Evolutionary conservation across 164 flowering plant genomes (phyloP).

Genomic region (Litsea cubeba): DNA sequence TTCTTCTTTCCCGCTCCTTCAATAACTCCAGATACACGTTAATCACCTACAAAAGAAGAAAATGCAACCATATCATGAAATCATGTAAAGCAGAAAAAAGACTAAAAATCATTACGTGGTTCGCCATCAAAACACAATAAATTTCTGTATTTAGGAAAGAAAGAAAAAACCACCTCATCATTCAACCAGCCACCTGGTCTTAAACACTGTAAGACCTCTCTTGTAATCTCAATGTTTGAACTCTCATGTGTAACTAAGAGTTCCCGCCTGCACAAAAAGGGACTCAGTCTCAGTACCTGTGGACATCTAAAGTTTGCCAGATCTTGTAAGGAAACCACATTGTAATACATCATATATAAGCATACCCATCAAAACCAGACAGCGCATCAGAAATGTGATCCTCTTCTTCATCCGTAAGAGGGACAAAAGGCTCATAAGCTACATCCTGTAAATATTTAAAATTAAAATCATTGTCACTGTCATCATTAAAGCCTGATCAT

Average conservation of each 20-base stretch:
- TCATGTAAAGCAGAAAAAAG: not conserved
- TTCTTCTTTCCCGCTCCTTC: conserved; percentile 91
- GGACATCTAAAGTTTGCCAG: not conserved
- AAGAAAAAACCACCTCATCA: conserved; percentile 68
- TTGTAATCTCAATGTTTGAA: conserved; percentile 80
- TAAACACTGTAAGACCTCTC: conserved; percentile 66
- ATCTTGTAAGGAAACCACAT: not conserved
- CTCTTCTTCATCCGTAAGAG: conserved; percentile 73
- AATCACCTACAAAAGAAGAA: conserved; percentile 58
- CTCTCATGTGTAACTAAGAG: conserved; percentile 62
- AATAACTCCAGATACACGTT: conserved; percentile 84
- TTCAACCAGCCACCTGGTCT: conserved; percentile 82
- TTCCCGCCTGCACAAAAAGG: conserved; percentile 40
- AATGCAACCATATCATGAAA: not conserved
- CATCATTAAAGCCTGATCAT: too few relatives aligned
- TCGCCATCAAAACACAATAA: not conserved
- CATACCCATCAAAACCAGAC: conserved; percentile 40
- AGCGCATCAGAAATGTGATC: conserved; percentile 52
- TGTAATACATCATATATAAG: not conserved
- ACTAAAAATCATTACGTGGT: not conserved
- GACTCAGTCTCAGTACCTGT: not conserved
- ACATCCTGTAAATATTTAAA: conserved; percentile 33
- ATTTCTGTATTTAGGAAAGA: not conserved
- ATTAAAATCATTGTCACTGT: too few relatives aligned
- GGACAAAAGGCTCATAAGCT: conserved; percentile 43